Evolutionary conservation across 331 rosid genomes (phyloP).

Genomic region (Quercus lobata): DNA sequence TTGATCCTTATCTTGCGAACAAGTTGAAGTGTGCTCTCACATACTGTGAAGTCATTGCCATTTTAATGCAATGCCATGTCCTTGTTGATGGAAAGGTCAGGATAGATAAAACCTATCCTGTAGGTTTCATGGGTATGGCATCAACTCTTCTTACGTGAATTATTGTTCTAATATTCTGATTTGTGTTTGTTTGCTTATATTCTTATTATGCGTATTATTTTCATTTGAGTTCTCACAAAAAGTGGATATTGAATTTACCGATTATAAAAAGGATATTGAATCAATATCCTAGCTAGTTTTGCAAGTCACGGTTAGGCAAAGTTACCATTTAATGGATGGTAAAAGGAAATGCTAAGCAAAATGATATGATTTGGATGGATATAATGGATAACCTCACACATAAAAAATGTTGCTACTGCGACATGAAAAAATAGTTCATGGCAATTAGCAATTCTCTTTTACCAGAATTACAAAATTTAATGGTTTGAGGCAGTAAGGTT

Average conservation of each 20-base stretch:
- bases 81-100: constrained; percentile 61
- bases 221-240: neutral
- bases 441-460: neutral
- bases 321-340: neutral
- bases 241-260: neutral
- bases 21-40: constrained; percentile 60
- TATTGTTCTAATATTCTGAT: neutral
- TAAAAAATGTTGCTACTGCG: neutral
- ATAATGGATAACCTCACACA: neutral
- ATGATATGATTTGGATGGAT: neutral
- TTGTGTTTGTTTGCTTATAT: neutral
- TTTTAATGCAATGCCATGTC: constrained; percentile 60
- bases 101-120: constrained; percentile 59
- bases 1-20: constrained; percentile 51
- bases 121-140: constrained; percentile 61
- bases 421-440: neutral
- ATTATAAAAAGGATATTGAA: no score
- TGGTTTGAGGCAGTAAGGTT: neutral
- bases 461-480: neutral
- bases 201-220: neutral
- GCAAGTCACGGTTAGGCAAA: neutral
- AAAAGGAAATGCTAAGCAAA: neutral
- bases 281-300: neutral
- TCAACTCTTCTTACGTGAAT: neutral
- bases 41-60: constrained; percentile 50